These are phyloP conservation scores for Entelexis paramagnoliae DNA, from an alignment of 1,139 yeast genomes.

Conservation along the genomic window DNA sequence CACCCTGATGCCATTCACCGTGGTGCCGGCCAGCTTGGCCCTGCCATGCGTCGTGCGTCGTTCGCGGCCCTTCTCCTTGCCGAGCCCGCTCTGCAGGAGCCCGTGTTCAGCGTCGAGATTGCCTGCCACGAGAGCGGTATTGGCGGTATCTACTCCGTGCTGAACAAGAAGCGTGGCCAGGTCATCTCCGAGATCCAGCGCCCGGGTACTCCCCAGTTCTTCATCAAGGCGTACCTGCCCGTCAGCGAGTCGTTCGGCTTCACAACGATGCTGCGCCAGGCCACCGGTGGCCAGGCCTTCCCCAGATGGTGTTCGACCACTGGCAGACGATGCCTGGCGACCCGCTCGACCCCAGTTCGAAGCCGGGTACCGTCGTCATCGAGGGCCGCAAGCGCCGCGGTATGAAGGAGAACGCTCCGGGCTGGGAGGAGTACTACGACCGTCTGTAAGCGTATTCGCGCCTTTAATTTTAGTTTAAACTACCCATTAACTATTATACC, in stretches of 20 bases:
- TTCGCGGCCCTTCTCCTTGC: constrained; percentile 97
- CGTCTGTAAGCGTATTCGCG: constrained; percentile 56
- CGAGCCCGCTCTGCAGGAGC: constrained; percentile 98
- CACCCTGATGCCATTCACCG: constrained; percentile 99
- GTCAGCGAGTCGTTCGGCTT: constrained; percentile 99
- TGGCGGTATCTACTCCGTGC: constrained; percentile 99
- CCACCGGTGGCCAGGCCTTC: constrained; percentile 99
- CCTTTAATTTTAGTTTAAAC: constrained; percentile 2
- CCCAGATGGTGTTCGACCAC: constrained; percentile 99
- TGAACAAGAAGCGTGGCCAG: constrained; percentile 99
- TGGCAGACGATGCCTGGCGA: constrained; percentile 89
- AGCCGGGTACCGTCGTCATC: constrained; percentile 88
- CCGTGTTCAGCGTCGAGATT: constrained; percentile 97
- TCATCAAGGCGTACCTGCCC: constrained; percentile 98
- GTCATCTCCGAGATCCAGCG: constrained; percentile 98
- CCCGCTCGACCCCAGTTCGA: constrained; percentile 82
- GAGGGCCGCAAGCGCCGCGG: constrained; percentile 96
- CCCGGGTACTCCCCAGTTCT: constrained; percentile 99
- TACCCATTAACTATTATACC: not conserved
- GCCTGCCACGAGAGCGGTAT: constrained; percentile 99
- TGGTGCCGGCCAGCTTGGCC: constrained; percentile 99
- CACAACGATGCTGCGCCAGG: constrained; percentile 99
- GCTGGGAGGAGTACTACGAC: constrained; percentile 99
- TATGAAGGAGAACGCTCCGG: constrained; percentile 94
- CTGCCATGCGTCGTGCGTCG: constrained; percentile 99